phyloP scores from a whole-genome alignment of 345 rosid species.

The Eucalyptus brandiana region DNA sequence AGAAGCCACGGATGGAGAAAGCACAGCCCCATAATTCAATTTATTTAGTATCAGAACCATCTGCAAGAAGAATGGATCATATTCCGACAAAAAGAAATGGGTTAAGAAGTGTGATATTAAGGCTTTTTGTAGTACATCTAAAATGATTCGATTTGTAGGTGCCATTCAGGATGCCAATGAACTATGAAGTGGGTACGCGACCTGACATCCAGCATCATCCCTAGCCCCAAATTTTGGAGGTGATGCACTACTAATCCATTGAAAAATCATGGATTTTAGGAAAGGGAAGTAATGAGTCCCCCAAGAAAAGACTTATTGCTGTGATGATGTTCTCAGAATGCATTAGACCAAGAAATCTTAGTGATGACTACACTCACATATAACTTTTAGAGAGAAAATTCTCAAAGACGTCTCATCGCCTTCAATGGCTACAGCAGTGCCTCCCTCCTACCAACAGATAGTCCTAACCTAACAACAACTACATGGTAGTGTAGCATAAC shows the following conservation, averaged over 20 bases:
- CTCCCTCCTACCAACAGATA: background rate
- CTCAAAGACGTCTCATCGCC: background rate
- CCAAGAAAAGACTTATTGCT: background rate
- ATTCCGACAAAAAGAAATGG: background rate
- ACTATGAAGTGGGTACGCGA: background rate
- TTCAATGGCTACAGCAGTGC: background rate
- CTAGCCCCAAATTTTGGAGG: background rate
- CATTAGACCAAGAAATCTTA: background rate
- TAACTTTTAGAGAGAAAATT: background rate
- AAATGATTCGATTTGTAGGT: background rate
- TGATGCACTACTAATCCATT: background rate
- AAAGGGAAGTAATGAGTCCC: background rate
- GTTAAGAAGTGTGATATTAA: background rate
- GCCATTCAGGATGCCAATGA: background rate
- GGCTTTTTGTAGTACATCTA: background rate
- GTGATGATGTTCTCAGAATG: background rate
- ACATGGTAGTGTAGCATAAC: background rate
- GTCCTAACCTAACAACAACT: background rate
- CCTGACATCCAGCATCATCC: background rate
- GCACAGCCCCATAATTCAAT: slow-evolving; percentile 56
- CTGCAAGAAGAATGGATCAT: slow-evolving; percentile 13
- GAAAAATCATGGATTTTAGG: background rate
- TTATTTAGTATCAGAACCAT: slow-evolving; percentile 77
- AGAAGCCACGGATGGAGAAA: slow-evolving; percentile 61
- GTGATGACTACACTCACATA: background rate